Evolutionary conservation across 1,139 yeast genomes (phyloP), one percentile per base, ranked within the genome.

Genomic region (Blastobotrys niveus): DNA sequence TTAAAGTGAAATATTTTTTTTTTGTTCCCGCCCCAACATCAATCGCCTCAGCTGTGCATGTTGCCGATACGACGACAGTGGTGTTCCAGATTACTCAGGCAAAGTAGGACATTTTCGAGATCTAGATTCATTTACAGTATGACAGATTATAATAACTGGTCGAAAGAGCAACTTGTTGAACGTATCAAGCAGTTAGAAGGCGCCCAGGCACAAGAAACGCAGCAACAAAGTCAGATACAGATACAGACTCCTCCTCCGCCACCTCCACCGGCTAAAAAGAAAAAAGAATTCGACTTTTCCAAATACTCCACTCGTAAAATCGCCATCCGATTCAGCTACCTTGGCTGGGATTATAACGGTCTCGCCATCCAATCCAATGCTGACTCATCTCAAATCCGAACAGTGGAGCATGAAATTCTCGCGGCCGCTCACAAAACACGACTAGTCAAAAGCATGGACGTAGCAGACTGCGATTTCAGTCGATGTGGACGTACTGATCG

Each of bases 401-500:
- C 99, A 0, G 91, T 91, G 2, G 98, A 93, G 59, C 81, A 80
- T 34, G 76, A 74, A 34, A 74, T 91, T 12, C 63, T 91, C 42
- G 74, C 79, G 40, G 95, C 95, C 0, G 63, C 91, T 62, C 67
- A 72, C 35, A 77, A 74, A 52, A 78, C 94, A 31, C 79, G 74
- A 54, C 65, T 93, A 49, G 78, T 93, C 32, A 75, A 80, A 9
- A 70, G 77, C 1, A 64, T 74, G 25, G 88, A 88, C 0, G 65
- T 66, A 2, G 77, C 74, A 2, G 77, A 74, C 43, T 77, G 83
- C 46, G 68, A 74, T 14, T 89, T 89, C 62, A 83, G 95, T 53
- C 70, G 98, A 50, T 93, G 98, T 66, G 99, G 99, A 0, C 72
- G 99, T 57, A 91, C 99, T 0, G 99, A 91, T 58, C 82, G 80